A percentile compares a stretch with the other conserved stretches of the same genome.
Evolutionary conservation across 129 eudicot species (phyloP).

Genomic region (Centrapalus pauciflorus): DNA sequence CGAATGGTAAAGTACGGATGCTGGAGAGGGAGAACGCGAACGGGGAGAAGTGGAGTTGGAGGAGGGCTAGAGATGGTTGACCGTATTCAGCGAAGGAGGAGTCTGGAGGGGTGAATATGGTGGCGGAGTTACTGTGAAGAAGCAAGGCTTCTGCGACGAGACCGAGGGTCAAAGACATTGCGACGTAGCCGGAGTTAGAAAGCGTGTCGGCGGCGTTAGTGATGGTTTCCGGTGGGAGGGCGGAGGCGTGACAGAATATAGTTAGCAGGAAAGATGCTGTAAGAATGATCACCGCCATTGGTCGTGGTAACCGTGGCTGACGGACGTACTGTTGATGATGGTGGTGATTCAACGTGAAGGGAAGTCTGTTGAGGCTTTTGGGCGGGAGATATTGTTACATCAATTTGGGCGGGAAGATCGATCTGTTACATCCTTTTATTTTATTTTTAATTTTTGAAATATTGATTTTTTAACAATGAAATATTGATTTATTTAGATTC

Average conservation of each 20-base stretch:
- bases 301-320: not conserved
- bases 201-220: constrained; percentile 64
- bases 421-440: constrained; percentile 2
- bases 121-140: constrained; percentile 35
- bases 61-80: constrained; percentile 52
- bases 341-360: constrained; percentile 5
- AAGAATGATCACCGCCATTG: constrained; percentile 37
- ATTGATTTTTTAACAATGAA: too few species aligned
- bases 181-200: constrained; percentile 60
- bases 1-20: constrained; percentile 56
- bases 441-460: too few species aligned
- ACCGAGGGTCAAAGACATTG: constrained; percentile 71
- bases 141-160: constrained; percentile 39
- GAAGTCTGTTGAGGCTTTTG: not conserved
- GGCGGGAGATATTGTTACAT: too few species aligned
- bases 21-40: constrained; percentile 32
- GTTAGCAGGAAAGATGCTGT: constrained; percentile 17
- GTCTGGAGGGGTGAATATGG: constrained; percentile 64
- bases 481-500: too few species aligned
- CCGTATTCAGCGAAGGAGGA: constrained; percentile 40
- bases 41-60: constrained; percentile 55
- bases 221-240: constrained; percentile 39
- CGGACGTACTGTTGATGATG: constrained; percentile 5
- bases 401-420: too few species aligned
- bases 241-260: constrained; percentile 25